phyloP scores from a whole-genome alignment of 1,284 basidiomycete species.

The Microbotryomycetes sp. region DNA sequence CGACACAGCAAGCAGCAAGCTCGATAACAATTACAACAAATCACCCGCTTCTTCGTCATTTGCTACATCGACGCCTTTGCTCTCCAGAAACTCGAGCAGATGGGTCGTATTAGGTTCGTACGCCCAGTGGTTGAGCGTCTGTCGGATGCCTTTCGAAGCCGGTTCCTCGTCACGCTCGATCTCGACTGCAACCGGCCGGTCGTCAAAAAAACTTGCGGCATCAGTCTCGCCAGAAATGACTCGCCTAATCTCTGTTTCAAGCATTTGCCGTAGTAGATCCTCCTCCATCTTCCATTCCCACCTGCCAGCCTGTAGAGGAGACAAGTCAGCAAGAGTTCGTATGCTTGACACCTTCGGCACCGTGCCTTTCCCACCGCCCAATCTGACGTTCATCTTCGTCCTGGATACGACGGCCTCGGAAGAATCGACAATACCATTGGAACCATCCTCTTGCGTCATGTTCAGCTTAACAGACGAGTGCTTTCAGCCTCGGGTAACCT shows the following conservation, averaged over 20 bases:
- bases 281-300: conserved; percentile 15
- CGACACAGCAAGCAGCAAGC: neutral
- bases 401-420: conserved; percentile 2
- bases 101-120: conserved; percentile 20
- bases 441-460: conserved; percentile 25
- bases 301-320: conserved; percentile 17
- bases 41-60: conserved; percentile 6
- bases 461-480: neutral
- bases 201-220: too few species aligned
- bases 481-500: neutral
- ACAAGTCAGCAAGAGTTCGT: conserved; percentile 13
- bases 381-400: conserved; percentile 22
- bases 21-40: neutral
- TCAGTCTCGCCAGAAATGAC: neutral
- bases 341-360: conserved; percentile 3
- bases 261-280: conserved; percentile 21
- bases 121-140: conserved; percentile 26
- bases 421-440: conserved; percentile 24
- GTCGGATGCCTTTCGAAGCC: conserved; percentile 19
- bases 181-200: neutral
- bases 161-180: conserved; percentile 20
- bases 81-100: conserved; percentile 18
- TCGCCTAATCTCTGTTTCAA: conserved; percentile 5
- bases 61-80: conserved; percentile 22
- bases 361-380: conserved; percentile 11